Base-by-base conservation (phyloP, 2,329 filamentous ascomycete species). In the Fusarium xyrophilum region DNA sequence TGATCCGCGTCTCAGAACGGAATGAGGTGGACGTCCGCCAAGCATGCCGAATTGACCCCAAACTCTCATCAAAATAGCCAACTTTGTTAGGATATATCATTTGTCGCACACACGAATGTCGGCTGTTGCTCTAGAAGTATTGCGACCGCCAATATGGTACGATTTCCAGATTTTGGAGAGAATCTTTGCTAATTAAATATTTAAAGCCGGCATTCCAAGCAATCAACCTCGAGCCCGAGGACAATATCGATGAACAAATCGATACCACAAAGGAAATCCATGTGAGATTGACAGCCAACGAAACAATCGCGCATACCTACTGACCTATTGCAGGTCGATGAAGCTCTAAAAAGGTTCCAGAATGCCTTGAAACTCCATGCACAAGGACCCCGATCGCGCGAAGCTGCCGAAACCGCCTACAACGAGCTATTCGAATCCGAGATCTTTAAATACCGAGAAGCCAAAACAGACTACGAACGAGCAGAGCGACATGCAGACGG, bases 211-310 rank as follows among this genome's bases (percentile, higher is more conserved):
- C 88, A 73, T 98, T 96, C 82, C 89, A 91, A 74, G 93, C 95
- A 55, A 89, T 97, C 79, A 99, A 99, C 78, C 88, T 98, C 80
- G 94, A 97, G 79, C 91, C 93, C 13, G 96, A 97, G 80, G 93
- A 96, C 75, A 92, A 93, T 60, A 84, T 91, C 68, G 93, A 97
- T 76, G 93, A 97, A 73, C 94, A 97, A 79, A 84, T 97, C 75
- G 96, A 99, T 78, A 93, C 96, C 74, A 97, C 94, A 35, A 96
- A 95, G 78, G 95, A 98, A 79, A 89, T 99, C 54, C 94, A 97
- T 75, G 87, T 88, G 68, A 47, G 78, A 73, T 28, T 19, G 6
- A 21, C 2, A 13, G 8, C 15, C 8, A 13, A 2, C 4, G 5
- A 6, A 10, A 8, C 25, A 17, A 21, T 36, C 12, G 33, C 21